Conservation (phyloP, 2,329 filamentous ascomycete genomes). For the Sarocladium strictum region DNA sequence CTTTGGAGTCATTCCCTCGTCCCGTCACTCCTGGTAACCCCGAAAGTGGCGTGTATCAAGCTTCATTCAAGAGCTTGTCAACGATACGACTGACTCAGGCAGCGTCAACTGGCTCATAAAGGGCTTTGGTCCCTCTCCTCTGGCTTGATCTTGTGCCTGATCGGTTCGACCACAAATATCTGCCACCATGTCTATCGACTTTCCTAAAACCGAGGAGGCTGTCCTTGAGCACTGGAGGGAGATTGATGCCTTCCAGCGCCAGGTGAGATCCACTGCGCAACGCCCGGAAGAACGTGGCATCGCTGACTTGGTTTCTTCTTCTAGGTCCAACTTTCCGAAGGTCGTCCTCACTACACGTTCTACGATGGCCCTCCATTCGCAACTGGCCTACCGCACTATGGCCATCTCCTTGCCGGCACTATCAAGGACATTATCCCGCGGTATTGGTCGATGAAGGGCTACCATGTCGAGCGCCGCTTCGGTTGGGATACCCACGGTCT, state of each 20-base stretch:
- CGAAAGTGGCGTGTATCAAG: background rate
- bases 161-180: background rate
- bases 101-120: background rate
- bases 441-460: constrained; percentile 97
- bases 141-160: constrained; percentile 1
- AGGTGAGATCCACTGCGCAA: constrained; percentile 42
- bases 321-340: constrained; percentile 75
- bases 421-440: constrained; percentile 96
- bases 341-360: constrained; percentile 83
- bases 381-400: constrained; percentile 62
- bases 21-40: background rate
- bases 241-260: constrained; percentile 83
- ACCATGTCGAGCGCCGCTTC: constrained; percentile 85
- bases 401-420: constrained; percentile 79
- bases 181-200: constrained; percentile 73
- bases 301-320: constrained; percentile 5
- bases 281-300: background rate
- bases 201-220: constrained; percentile 84
- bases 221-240: constrained; percentile 84
- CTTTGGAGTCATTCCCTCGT: background rate
- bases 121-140: background rate
- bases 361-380: constrained; percentile 83
- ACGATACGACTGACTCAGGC: background rate
- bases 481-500: constrained; percentile 94
- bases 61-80: background rate